Conservation (phyloP, 345 rosid species). For the Alliaria petiolata region DNA sequence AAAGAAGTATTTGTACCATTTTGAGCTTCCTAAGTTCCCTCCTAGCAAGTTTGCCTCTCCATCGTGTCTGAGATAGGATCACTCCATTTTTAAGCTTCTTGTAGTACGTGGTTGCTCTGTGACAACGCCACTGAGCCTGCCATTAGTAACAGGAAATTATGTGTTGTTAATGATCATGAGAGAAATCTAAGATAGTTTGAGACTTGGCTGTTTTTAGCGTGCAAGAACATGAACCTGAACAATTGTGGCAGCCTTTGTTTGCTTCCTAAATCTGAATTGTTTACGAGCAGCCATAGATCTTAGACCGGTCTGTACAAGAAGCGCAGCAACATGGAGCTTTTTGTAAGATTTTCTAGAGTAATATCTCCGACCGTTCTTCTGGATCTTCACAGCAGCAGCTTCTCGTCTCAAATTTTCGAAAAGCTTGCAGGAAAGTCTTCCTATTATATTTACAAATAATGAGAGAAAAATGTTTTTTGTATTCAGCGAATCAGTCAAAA, state of each 20-base stretch:
- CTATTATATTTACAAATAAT: conserved; percentile 32
- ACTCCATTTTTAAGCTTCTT: conserved; percentile 60
- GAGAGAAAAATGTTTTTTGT: not conserved
- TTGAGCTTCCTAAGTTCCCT: conserved; percentile 72
- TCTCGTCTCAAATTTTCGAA: conserved; percentile 44
- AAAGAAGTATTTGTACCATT: conserved; percentile 43
- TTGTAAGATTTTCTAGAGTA: conserved; percentile 51
- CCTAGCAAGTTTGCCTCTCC: conserved; percentile 72
- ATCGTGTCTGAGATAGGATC: conserved; percentile 59
- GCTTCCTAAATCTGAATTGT: conserved; percentile 54
- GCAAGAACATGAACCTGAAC: conserved; percentile 44
- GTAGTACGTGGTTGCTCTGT: conserved; percentile 48
- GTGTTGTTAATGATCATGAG: conserved; percentile 1
- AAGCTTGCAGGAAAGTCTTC: conserved; percentile 58
- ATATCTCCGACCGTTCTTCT: conserved; percentile 53
- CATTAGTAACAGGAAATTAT: not conserved
- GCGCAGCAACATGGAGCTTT: conserved; percentile 47
- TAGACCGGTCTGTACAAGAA: conserved; percentile 58
- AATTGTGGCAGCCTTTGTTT: conserved; percentile 60
- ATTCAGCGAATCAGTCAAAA: not conserved
- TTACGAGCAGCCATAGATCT: conserved; percentile 67
- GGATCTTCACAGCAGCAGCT: conserved; percentile 70
- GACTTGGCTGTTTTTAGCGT: not conserved
- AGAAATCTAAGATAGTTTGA: not conserved
- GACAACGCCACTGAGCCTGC: conserved; percentile 73